Evolutionary conservation across 495 filamentous ascomycete genomes (phyloP).

Genomic region (Hypoxylon lenormandii): DNA sequence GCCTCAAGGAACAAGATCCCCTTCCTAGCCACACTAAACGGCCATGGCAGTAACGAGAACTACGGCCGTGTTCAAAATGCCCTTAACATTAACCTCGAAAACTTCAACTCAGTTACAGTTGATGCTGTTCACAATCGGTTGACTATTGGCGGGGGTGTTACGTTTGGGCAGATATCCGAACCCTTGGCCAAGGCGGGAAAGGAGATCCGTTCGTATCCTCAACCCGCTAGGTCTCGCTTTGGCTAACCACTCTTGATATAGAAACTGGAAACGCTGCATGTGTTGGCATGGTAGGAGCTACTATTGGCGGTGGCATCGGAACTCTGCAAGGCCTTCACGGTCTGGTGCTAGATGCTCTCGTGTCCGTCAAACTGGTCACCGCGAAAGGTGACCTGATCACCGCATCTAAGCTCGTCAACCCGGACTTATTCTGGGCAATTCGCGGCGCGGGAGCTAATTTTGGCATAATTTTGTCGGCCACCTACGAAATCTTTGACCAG

Average conservation of each 20-base stretch:
- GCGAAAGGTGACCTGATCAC: constrained; percentile 50
- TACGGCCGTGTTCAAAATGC: constrained; percentile 35
- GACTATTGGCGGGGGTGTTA: constrained; percentile 61
- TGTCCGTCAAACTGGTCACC: constrained; percentile 49
- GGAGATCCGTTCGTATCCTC: constrained; percentile 29
- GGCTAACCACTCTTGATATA: neutral
- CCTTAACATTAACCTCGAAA: constrained; percentile 49
- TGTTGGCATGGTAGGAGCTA: constrained; percentile 54
- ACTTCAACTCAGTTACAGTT: constrained; percentile 49
- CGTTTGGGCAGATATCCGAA: constrained; percentile 26
- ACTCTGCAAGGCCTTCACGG: constrained; percentile 53
- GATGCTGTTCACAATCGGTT: constrained; percentile 54
- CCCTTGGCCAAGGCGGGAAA: constrained; percentile 30
- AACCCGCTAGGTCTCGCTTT: neutral
- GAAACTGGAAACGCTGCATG: constrained; percentile 13
- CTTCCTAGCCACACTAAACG: constrained; percentile 43
- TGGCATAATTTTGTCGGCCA: constrained; percentile 56
- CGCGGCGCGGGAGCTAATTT: constrained; percentile 61
- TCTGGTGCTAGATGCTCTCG: constrained; percentile 52
- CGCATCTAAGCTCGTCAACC: constrained; percentile 51
- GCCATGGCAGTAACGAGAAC: constrained; percentile 33
- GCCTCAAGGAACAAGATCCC: constrained; percentile 27
- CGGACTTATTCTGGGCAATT: constrained; percentile 59
- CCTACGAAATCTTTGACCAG: neutral
- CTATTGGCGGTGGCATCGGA: constrained; percentile 60